These are phyloP conservation scores for Arachis monticola DNA, from an alignment of 331 rosid species.

Conservation along the genomic window DNA sequence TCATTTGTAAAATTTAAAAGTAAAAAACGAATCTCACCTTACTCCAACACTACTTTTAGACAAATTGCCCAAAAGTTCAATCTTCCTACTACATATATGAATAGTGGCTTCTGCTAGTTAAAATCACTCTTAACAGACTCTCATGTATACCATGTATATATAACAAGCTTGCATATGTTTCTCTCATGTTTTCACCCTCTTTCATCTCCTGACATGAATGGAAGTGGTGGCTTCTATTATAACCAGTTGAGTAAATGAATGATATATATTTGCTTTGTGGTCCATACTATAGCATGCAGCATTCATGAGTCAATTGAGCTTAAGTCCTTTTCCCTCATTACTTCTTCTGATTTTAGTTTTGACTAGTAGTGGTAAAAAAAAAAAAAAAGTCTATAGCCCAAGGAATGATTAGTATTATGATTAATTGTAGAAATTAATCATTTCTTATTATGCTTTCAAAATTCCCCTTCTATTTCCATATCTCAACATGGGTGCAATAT, in stretches of 20 bases:
- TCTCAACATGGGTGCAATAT: not conserved
- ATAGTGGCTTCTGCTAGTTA: no score
- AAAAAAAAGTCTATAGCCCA: slow-evolving; percentile 26
- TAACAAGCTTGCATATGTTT: not conserved
- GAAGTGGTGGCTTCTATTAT: not conserved
- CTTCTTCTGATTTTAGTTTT: slow-evolving; percentile 20
- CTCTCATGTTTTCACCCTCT: not conserved
- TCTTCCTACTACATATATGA: no score
- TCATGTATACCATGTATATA: no score
- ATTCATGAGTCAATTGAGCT: slow-evolving; percentile 7
- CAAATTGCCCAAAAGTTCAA: no score
- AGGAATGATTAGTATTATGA: slow-evolving; percentile 25
- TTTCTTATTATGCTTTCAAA: not conserved
- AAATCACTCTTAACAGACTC: no score
- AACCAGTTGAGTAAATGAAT: slow-evolving; percentile 2
- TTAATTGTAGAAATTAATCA: slow-evolving; percentile 34
- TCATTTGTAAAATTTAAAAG: no score
- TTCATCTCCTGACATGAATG: slow-evolving; percentile 1
- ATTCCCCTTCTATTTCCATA: not conserved
- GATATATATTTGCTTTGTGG: slow-evolving; percentile 30
- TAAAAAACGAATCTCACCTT: no score
- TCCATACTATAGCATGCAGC: slow-evolving; percentile 35
- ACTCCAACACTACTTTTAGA: no score
- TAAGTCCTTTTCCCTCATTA: slow-evolving; percentile 19
- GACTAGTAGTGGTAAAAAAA: slow-evolving; percentile 30